Evolutionary conservation across 2,329 filamentous ascomycete species (phyloP).

Genomic region (Biscogniauxia mediterranea): DNA sequence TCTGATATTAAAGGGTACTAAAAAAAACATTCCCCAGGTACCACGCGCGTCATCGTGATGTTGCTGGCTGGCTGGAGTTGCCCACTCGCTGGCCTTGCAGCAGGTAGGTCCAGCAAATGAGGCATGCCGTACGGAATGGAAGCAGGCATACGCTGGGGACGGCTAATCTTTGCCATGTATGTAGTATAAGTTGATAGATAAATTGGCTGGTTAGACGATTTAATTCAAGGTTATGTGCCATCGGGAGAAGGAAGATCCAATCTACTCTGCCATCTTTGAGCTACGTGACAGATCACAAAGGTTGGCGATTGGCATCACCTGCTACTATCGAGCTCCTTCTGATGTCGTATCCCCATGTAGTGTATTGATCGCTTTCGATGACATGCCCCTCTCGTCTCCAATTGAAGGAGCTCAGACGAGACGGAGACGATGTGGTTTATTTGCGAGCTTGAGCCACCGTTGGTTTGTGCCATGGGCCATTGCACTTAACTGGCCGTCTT

Average conservation of each 20-base stretch:
- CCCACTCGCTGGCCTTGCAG: neutral
- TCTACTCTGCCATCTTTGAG: neutral
- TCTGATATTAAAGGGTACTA: neutral
- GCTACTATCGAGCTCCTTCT: neutral
- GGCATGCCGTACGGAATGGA: neutral
- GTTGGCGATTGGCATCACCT: neutral
- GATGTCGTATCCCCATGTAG: neutral
- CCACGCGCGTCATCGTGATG: neutral
- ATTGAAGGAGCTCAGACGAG: neutral
- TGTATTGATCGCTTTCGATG: neutral
- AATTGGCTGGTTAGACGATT: neutral
- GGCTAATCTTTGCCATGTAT: neutral
- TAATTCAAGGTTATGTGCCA: neutral
- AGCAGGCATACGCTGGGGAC: neutral
- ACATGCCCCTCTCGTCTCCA: neutral
- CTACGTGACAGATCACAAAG: neutral
- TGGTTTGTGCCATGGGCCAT: neutral
- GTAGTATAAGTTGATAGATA: neutral
- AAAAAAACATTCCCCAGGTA: neutral
- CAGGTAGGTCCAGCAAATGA: neutral
- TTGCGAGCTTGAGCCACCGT: neutral
- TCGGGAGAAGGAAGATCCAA: neutral
- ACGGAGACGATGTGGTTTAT: neutral
- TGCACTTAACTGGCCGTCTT: neutral
- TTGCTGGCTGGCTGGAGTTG: neutral